Evolutionary conservation across 805 yeast species (phyloP).

Genomic region (Myxozyma lipomycoides): DNA sequence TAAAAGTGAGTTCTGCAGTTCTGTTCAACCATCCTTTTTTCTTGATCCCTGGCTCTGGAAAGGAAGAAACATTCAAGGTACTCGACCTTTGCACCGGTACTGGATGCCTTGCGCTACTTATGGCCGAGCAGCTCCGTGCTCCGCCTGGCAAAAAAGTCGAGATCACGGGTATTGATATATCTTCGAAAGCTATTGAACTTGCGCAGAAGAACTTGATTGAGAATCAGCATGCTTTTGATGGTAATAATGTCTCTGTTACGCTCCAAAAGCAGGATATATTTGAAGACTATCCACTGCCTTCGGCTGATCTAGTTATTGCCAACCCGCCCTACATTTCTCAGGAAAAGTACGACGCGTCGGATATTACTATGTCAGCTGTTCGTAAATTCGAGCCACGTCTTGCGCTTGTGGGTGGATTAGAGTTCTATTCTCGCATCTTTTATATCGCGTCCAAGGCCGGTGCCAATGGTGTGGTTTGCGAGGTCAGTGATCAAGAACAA

Average conservation of each 20-base stretch:
- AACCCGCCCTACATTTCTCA: constrained; percentile 86
- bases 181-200: constrained; percentile 49
- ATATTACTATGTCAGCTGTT: constrained; percentile 60
- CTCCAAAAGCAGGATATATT: constrained; percentile 16
- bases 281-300: not conserved
- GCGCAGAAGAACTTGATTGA: constrained; percentile 44
- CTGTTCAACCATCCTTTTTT: constrained; percentile 8
- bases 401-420: constrained; percentile 76
- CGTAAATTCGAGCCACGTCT: constrained; percentile 64
- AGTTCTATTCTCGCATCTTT: constrained; percentile 61
- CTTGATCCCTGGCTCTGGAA: not conserved
- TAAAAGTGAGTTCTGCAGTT: constrained; percentile 15
- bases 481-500: constrained; percentile 64
- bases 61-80: constrained; percentile 33
- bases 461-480: constrained; percentile 66
- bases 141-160: constrained; percentile 14
- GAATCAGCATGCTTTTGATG: constrained; percentile 16
- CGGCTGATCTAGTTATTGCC: constrained; percentile 57
- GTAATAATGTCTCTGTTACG: constrained; percentile 9
- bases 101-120: constrained; percentile 72
- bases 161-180: constrained; percentile 55
- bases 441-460: constrained; percentile 41
- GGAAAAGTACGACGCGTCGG: constrained; percentile 39
- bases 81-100: constrained; percentile 83
- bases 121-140: constrained; percentile 38